phyloP scores from a whole-genome alignment of 2,329 filamentous ascomycete genomes.

The Boeremia exigua region DNA sequence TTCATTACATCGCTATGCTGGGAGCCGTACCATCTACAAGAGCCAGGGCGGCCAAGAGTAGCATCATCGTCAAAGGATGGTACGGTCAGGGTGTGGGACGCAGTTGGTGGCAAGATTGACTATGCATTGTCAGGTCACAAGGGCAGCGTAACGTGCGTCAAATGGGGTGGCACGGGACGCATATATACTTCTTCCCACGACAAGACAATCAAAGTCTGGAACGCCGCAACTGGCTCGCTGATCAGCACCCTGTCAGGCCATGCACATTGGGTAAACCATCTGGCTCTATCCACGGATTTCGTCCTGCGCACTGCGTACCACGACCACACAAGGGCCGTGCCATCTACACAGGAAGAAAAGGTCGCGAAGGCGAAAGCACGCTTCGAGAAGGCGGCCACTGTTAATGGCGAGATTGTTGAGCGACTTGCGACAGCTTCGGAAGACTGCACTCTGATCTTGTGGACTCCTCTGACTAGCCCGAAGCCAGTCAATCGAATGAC shows the following conservation, averaged over 20 bases:
- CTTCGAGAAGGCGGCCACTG: slow-evolving; percentile 83
- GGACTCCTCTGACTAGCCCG: slow-evolving; percentile 76
- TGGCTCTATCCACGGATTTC: slow-evolving; percentile 92
- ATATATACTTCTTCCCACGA: slow-evolving; percentile 72
- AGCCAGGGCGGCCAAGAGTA: slow-evolving; percentile 73
- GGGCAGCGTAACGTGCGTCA: slow-evolving; percentile 85
- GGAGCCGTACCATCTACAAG: slow-evolving; percentile 90
- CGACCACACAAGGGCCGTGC: slow-evolving; percentile 77
- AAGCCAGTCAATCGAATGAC: slow-evolving; percentile 88
- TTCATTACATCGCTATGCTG: slow-evolving; percentile 88
- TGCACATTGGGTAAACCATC: slow-evolving; percentile 94
- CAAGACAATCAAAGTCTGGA: slow-evolving; percentile 92
- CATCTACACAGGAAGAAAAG: slow-evolving; percentile 72
- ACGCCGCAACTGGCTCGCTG: slow-evolving; percentile 77
- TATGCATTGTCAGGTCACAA: slow-evolving; percentile 88
- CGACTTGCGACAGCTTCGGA: slow-evolving; percentile 89
- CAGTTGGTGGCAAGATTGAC: slow-evolving; percentile 77
- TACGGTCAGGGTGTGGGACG: slow-evolving; percentile 87
- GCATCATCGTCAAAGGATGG: slow-evolving; percentile 90
- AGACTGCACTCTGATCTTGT: slow-evolving; percentile 95
- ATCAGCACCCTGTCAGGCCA: slow-evolving; percentile 81
- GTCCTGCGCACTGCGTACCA: slow-evolving; percentile 84
- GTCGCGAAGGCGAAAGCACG: slow-evolving; percentile 76
- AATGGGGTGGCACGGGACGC: slow-evolving; percentile 86
- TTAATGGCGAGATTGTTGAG: slow-evolving; percentile 79